phyloP scores from a whole-genome alignment of 164 flowering plant genomes.

The Annona squamosa region DNA sequence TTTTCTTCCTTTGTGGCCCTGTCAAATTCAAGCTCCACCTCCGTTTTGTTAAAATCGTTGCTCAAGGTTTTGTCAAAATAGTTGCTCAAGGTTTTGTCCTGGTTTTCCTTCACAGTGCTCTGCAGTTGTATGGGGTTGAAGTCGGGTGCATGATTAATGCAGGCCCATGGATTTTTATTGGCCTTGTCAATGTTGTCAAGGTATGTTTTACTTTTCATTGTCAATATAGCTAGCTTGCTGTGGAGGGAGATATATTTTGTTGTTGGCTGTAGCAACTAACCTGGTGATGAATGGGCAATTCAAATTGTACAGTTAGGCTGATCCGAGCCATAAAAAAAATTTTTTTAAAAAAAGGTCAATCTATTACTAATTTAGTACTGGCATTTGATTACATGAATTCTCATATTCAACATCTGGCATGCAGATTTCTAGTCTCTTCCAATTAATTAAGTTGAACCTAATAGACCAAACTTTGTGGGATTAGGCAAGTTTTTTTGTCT shows the following conservation, averaged over 20 bases:
- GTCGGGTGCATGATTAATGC: constrained; percentile 91
- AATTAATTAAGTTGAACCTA: too few species aligned
- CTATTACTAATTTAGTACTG: too few species aligned
- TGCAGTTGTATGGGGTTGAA: constrained; percentile 58
- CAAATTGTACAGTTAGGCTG: too few species aligned
- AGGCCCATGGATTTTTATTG: constrained; percentile 95
- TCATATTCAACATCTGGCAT: background rate
- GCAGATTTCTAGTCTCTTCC: background rate
- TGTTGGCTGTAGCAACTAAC: too few species aligned
- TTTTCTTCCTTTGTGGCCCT: background rate
- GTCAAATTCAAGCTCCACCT: too few species aligned
- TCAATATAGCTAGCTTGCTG: background rate
- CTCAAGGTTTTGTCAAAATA: too few species aligned
- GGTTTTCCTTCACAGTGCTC: constrained; percentile 40
- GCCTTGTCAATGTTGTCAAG: constrained; percentile 77
- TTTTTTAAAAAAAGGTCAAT: too few species aligned
- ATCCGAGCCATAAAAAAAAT: too few species aligned
- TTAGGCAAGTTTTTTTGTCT: background rate
- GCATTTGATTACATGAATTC: too few species aligned
- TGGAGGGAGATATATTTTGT: background rate
- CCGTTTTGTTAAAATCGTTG: too few species aligned
- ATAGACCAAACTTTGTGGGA: background rate
- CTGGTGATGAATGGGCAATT: too few species aligned
- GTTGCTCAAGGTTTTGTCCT: too few species aligned
- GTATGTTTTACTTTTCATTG: constrained; percentile 23